Percentiles rank a stretch among this genome's conserved stretches.
These are phyloP conservation scores for Trichoderma breve DNA, from an alignment of 2,329 filamentous ascomycete species.

Conservation along the genomic window DNA sequence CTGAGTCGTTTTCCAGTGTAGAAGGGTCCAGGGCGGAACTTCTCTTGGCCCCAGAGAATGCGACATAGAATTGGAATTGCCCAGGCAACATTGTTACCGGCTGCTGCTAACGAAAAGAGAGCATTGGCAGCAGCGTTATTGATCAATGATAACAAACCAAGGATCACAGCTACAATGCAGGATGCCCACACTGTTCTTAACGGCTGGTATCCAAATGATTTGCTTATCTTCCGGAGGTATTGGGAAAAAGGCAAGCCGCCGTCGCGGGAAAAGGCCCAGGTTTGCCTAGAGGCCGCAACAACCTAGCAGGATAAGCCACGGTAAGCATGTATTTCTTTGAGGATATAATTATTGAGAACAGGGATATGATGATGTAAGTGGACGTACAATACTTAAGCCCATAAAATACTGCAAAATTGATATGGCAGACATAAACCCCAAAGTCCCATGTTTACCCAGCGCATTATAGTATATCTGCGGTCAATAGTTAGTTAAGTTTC, in stretches of 20 bases:
- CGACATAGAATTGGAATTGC: neutral
- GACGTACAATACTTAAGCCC: constrained; percentile 3
- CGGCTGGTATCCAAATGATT: neutral
- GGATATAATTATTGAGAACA: neutral
- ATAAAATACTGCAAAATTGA: neutral
- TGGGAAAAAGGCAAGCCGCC: neutral
- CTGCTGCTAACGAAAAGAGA: neutral
- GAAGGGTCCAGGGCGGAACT: neutral
- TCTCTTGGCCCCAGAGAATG: neutral
- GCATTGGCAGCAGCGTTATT: constrained; percentile 1
- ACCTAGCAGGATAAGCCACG: neutral
- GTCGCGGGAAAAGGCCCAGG: constrained; percentile 1
- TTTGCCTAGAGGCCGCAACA: neutral
- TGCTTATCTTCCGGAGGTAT: neutral
- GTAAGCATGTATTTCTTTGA: neutral
- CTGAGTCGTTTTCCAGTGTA: neutral
- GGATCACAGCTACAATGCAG: neutral
- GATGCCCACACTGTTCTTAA: constrained; percentile 3
- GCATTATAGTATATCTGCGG: constrained; percentile 5
- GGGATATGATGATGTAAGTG: neutral
- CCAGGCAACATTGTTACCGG: constrained; percentile 1
- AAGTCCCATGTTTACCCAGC: neutral
- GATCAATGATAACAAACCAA: neutral
- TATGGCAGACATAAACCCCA: neutral
- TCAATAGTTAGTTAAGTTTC: neutral